These are phyloP conservation scores for Kandelia obovata DNA, from an alignment of 345 rosid genomes.

Conservation along the genomic window DNA sequence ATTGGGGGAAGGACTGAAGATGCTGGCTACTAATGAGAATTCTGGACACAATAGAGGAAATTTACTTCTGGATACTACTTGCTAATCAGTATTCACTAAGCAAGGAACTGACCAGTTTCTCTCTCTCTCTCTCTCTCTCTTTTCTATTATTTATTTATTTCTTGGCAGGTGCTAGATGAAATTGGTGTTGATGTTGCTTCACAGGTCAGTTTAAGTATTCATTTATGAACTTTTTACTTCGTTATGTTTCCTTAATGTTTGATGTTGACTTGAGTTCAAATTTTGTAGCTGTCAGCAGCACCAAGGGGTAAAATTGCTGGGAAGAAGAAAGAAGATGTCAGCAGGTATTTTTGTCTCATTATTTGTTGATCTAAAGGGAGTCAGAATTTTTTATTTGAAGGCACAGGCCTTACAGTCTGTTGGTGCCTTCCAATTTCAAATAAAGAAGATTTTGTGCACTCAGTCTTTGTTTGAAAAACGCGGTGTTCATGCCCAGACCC, in stretches of 20 bases:
- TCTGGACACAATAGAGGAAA: too few relatives aligned
- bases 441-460: not conserved
- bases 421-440: not conserved
- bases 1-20: too few relatives aligned
- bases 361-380: not conserved
- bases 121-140: not conserved
- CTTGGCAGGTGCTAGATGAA: conserved; percentile 83
- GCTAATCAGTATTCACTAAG: not conserved
- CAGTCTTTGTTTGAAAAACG: not conserved
- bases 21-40: too few relatives aligned
- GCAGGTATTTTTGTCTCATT: conserved; percentile 50
- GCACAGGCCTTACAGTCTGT: not conserved
- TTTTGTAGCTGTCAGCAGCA: conserved; percentile 68
- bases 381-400: not conserved
- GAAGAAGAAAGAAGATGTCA: conserved; percentile 51
- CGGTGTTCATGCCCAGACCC: not conserved
- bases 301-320: conserved; percentile 75
- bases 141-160: not conserved
- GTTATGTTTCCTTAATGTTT: not conserved
- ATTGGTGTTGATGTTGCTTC: conserved; percentile 92
- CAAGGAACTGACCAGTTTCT: conserved; percentile 5
- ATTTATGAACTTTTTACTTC: not conserved
- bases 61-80: too few relatives aligned
- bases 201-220: conserved; percentile 54
- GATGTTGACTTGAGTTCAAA: conserved; percentile 14